Conservation (phyloP, 805 yeast species). For the Sugiyamaella boreocaroliniensis region DNA sequence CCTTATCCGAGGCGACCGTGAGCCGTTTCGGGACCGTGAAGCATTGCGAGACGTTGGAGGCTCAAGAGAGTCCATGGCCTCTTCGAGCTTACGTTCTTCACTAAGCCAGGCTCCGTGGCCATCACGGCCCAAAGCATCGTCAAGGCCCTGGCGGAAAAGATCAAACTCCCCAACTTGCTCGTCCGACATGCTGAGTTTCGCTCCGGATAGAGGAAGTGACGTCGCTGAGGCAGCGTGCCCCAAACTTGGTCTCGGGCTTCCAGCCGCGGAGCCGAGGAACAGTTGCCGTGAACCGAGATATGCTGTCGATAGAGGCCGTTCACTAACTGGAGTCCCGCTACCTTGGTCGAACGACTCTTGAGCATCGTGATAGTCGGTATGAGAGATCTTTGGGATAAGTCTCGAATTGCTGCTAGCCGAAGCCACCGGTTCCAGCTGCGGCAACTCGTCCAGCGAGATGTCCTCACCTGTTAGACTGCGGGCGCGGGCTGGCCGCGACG, state of each 20-base stretch:
- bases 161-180: conserved; percentile 1
- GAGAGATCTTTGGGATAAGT: neutral
- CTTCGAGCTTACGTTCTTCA: neutral
- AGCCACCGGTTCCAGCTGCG: neutral
- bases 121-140: conserved; percentile 19
- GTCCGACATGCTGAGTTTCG: neutral
- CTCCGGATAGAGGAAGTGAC: neutral
- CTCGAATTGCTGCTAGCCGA: neutral
- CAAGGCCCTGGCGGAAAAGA: conserved; percentile 11
- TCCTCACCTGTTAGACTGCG: neutral
- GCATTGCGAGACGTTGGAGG: neutral
- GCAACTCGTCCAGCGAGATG: neutral
- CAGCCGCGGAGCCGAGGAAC: conserved; percentile 3
- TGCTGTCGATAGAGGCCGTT: conserved; percentile 5
- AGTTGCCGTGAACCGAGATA: conserved; percentile 11
- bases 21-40: neutral
- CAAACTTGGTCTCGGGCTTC: neutral
- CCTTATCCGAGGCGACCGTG: neutral
- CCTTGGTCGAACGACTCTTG: neutral
- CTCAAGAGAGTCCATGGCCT: neutral
- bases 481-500: neutral
- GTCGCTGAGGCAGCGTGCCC: neutral
- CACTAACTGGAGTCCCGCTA: neutral
- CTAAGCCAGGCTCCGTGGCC: conserved; percentile 21
- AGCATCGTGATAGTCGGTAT: neutral